Evolutionary conservation across 495 filamentous ascomycete genomes (phyloP).

Genomic region (Parathielavia appendiculata): DNA sequence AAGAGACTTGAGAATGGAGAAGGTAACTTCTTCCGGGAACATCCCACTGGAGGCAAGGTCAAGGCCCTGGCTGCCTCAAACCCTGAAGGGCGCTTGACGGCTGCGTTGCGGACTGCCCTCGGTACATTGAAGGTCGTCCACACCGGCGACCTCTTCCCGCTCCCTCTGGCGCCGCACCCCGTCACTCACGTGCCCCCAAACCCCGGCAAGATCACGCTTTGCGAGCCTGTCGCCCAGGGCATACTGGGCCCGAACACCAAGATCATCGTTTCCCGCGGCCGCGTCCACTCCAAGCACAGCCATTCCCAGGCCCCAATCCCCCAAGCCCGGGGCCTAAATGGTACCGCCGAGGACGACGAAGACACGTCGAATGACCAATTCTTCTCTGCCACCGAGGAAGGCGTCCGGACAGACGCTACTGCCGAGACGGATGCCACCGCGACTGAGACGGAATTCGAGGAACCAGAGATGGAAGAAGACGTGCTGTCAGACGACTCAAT

Average conservation of each 20-base stretch:
- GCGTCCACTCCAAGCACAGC: conserved; percentile 44
- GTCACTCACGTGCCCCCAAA: conserved; percentile 80
- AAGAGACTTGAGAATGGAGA: conserved; percentile 52
- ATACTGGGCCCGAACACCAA: conserved; percentile 63
- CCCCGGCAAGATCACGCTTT: conserved; percentile 74
- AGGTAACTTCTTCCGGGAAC: conserved; percentile 51
- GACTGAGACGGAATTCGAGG: conserved; percentile 55
- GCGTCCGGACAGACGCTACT: conserved; percentile 40
- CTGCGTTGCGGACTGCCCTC: conserved; percentile 73
- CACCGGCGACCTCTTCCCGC: conserved; percentile 72
- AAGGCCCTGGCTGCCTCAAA: conserved; percentile 35
- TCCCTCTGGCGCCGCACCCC: conserved; percentile 80
- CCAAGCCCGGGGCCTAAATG: conserved; percentile 46
- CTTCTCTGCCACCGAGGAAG: conserved; percentile 79
- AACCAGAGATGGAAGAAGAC: conserved; percentile 54
- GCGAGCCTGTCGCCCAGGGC: conserved; percentile 77
- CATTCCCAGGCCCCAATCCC: conserved; percentile 34
- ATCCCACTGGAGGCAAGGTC: conserved; percentile 30
- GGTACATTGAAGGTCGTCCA: conserved; percentile 69
- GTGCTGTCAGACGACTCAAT: conserved; percentile 69
- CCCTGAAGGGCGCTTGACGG: conserved; percentile 61
- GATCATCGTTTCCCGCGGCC: conserved; percentile 59
- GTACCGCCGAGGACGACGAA: conserved; percentile 59
- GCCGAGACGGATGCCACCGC: conserved; percentile 38
- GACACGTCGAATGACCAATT: conserved; percentile 85